These are phyloP conservation scores for Irpex lacteus DNA, from an alignment of 1,284 basidiomycete genomes.

Conservation along the genomic window DNA sequence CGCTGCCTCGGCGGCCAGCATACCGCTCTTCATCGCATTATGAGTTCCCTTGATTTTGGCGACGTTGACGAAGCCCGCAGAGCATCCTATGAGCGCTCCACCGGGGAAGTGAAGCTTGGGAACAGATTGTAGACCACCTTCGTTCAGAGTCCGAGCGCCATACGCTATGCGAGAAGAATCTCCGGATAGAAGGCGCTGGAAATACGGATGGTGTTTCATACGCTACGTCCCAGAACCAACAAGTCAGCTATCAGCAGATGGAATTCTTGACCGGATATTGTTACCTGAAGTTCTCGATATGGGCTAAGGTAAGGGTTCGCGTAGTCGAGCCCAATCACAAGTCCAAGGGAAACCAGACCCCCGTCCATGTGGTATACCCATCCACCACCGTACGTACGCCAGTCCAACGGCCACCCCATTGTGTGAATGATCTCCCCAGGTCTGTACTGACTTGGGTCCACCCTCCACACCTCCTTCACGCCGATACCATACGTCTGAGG, in stretches of 20 bases:
- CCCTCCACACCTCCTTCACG: slow-evolving; percentile 97
- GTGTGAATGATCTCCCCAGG: slow-evolving; percentile 92
- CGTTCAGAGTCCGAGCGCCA: slow-evolving; percentile 89
- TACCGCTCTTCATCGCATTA: slow-evolving; percentile 99
- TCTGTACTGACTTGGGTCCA: slow-evolving; percentile 73
- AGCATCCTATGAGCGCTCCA: slow-evolving; percentile 93
- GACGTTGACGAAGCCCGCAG: slow-evolving; percentile 95
- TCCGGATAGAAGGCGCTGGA: slow-evolving; percentile 77
- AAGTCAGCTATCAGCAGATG: neutral
- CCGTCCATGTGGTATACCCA: slow-evolving; percentile 98
- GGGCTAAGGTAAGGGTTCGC: slow-evolving; percentile 92
- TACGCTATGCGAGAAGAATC: slow-evolving; percentile 82
- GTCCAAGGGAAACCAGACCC: slow-evolving; percentile 86
- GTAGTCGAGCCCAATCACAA: slow-evolving; percentile 96
- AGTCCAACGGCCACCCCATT: slow-evolving; percentile 90
- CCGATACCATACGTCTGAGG: slow-evolving; percentile 97
- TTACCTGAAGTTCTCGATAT: slow-evolving; percentile 89
- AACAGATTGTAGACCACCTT: slow-evolving; percentile 93
- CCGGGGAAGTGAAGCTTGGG: slow-evolving; percentile 94
- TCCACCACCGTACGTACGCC: slow-evolving; percentile 88
- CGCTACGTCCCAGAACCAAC: slow-evolving; percentile 45
- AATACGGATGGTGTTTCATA: slow-evolving; percentile 97
- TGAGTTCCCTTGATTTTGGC: slow-evolving; percentile 99
- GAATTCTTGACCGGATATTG: slow-evolving; percentile 15
- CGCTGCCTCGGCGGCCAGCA: slow-evolving; percentile 92